These are phyloP conservation scores for Neonectria hederae DNA, from an alignment of 2,329 filamentous ascomycete species.

Conservation along the genomic window DNA sequence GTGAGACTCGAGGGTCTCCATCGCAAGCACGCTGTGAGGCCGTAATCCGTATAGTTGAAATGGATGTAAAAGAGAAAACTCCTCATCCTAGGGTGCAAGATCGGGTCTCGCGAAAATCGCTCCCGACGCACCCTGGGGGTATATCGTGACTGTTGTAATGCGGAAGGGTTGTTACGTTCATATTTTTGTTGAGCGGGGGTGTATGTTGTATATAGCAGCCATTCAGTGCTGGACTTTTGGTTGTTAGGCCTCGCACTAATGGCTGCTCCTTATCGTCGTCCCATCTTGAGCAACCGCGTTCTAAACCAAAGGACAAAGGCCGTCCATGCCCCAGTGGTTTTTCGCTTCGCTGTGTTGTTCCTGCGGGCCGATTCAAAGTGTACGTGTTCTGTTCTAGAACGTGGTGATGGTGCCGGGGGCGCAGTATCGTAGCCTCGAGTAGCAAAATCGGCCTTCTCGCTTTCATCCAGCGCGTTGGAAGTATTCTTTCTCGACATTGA, in stretches of 20 bases:
- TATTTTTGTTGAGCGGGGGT: neutral
- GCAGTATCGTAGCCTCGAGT: constrained; percentile 59
- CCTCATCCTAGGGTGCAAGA: constrained; percentile 8
- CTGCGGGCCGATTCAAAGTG: constrained; percentile 55
- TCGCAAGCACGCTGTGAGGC: constrained; percentile 24
- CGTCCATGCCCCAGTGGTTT: constrained; percentile 70
- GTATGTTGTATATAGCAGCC: neutral
- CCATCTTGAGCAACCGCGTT: constrained; percentile 58
- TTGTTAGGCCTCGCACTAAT: neutral
- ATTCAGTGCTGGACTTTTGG: neutral
- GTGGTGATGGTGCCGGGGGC: constrained; percentile 42
- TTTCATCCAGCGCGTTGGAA: constrained; percentile 31
- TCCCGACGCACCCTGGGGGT: constrained; percentile 14
- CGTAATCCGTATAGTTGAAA: constrained; percentile 20
- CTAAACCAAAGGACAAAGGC: constrained; percentile 71
- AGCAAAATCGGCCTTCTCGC: constrained; percentile 57
- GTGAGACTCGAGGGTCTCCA: constrained; percentile 19
- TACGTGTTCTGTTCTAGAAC: constrained; percentile 52
- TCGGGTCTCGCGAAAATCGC: neutral
- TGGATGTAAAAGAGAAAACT: constrained; percentile 14
- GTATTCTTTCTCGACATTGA: constrained; percentile 44
- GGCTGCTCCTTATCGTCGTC: constrained; percentile 48
- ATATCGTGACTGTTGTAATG: constrained; percentile 19
- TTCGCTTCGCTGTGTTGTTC: constrained; percentile 63
- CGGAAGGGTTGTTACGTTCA: neutral